Evolutionary conservation across 768 basidiomycete genomes (phyloP).

Genomic region (Lyophyllum decastes): DNA sequence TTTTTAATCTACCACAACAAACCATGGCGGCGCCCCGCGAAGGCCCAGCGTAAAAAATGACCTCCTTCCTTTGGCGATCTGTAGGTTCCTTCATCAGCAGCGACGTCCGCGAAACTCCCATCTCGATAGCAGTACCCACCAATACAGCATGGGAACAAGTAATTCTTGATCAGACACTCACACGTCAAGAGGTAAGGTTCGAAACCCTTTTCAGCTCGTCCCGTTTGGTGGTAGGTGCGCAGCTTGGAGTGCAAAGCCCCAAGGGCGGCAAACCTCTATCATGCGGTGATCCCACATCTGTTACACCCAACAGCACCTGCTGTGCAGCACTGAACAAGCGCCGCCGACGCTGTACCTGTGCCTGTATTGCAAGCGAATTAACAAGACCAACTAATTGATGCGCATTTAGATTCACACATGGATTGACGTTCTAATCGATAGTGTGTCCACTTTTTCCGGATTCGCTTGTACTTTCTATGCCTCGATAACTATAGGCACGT

Average conservation of each 20-base stretch:
- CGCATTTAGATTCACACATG: constrained; percentile 10
- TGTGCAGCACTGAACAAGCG: neutral
- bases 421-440: constrained; percentile 10
- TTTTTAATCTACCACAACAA: constrained; percentile 5
- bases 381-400: constrained; percentile 11
- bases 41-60: neutral
- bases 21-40: constrained; percentile 5
- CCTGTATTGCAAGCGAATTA: constrained; percentile 18
- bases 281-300: constrained; percentile 2
- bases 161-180: constrained; percentile 1
- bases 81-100: neutral
- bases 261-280: neutral
- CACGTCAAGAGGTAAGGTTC: neutral
- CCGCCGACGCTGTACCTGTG: constrained; percentile 17
- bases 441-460: constrained; percentile 7
- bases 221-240: neutral
- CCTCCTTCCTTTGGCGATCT: constrained; percentile 3
- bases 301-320: constrained; percentile 1
- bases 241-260: neutral
- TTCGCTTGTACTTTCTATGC: constrained; percentile 10
- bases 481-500: neutral
- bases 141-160: constrained; percentile 1
- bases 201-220: neutral
- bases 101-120: neutral
- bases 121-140: neutral